phyloP scores from a whole-genome alignment of 2,329 filamentous ascomycete species.

The Calonectria pseudoturangicola region DNA sequence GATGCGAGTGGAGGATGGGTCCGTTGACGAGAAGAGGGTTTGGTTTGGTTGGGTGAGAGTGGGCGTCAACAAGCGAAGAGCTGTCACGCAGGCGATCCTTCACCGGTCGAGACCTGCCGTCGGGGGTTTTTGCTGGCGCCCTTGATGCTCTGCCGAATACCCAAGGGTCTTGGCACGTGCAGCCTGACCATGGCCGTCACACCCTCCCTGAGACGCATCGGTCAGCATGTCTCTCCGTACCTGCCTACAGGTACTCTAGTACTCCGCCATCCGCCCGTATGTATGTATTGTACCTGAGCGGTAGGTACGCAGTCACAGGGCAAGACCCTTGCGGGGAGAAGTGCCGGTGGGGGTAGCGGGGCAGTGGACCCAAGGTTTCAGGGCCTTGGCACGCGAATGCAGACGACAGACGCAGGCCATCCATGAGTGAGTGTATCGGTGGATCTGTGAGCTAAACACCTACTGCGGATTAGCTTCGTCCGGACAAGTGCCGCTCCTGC shows the following conservation, averaged over 20 bases:
- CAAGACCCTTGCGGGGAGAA: slow-evolving; percentile 1
- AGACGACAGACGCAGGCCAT: slow-evolving; percentile 11
- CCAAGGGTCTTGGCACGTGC: slow-evolving; percentile 36
- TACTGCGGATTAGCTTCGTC: slow-evolving; percentile 12
- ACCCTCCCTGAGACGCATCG: slow-evolving; percentile 33
- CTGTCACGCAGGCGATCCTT: slow-evolving; percentile 48
- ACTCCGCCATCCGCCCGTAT: background rate
- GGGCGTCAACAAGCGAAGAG: slow-evolving; percentile 50
- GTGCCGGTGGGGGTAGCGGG: slow-evolving; percentile 19
- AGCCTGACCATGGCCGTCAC: slow-evolving; percentile 19
- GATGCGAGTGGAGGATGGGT: slow-evolving; percentile 50
- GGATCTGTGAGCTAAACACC: slow-evolving; percentile 14
- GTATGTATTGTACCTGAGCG: background rate
- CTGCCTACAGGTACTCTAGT: slow-evolving; percentile 4
- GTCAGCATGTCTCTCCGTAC: slow-evolving; percentile 19
- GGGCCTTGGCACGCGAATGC: slow-evolving; percentile 4
- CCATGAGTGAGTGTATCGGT: slow-evolving; percentile 22
- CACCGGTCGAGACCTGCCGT: slow-evolving; percentile 50
- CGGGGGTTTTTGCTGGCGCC: slow-evolving; percentile 39
- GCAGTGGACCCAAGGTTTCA: slow-evolving; percentile 29
- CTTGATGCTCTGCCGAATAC: slow-evolving; percentile 29
- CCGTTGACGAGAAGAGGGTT: slow-evolving; percentile 35
- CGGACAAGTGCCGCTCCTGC: slow-evolving; percentile 12
- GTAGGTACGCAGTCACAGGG: slow-evolving; percentile 1
- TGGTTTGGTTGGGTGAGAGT: slow-evolving; percentile 45